Conservation (phyloP, 257 asterid species). For the Galeopsis tetrahit region DNA sequence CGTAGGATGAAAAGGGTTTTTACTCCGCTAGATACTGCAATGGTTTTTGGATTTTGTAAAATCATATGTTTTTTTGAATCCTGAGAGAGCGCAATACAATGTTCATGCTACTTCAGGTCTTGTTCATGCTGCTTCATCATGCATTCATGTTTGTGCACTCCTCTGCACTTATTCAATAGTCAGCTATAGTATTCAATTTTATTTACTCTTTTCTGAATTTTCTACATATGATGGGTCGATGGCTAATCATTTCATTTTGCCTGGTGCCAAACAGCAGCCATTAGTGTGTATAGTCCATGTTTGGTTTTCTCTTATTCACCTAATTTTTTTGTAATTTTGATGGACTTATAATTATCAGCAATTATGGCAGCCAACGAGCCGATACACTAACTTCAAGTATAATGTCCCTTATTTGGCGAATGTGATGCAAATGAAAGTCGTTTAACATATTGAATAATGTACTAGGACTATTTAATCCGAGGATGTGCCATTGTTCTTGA, state of each 20-base stretch:
- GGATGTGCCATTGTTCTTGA: conserved; percentile 19
- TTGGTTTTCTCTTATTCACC: conserved; percentile 1
- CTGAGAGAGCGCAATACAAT: background rate
- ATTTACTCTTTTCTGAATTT: background rate
- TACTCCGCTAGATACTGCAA: background rate
- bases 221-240: background rate
- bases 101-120: background rate
- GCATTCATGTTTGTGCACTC: background rate
- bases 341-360: background rate
- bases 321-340: background rate
- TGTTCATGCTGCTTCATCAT: background rate
- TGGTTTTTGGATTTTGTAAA: conserved; percentile 5
- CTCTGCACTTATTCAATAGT: background rate
- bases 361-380: background rate
- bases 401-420: conserved; percentile 1
- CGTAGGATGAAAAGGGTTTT: background rate
- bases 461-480: conserved; percentile 10
- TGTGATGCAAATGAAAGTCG: conserved; percentile 10
- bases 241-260: conserved; percentile 15
- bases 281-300: background rate
- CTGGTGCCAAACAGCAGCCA: background rate
- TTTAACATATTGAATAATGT: conserved; percentile 6
- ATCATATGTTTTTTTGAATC: background rate
- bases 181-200: background rate
- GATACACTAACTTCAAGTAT: background rate